Evolutionary conservation across 2,329 filamentous ascomycete genomes (phyloP), one percentile per base, ranked within the genome.

Genomic region (Fusarium equiseti): DNA sequence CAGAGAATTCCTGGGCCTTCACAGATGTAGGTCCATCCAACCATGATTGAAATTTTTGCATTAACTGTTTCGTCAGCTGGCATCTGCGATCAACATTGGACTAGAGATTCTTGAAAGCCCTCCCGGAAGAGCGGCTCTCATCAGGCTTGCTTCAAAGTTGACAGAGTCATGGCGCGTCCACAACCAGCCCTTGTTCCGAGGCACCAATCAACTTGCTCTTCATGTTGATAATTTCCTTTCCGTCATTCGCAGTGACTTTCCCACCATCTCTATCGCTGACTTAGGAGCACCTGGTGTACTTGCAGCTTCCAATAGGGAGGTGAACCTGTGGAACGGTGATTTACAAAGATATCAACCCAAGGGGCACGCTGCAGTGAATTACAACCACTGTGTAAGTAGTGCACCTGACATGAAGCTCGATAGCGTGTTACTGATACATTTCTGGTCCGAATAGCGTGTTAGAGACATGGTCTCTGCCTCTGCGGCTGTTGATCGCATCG

Each of bases 341-440:
- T 12, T 40, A n/a, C 38, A 2, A 11, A 40, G n/a, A 11, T 40
- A 40, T 40, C 18, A n/a, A n/a, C 38, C 38, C 0, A 40, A 40
- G 2, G 16, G 38, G 0, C 38, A 40, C 38, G 16, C 38, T 40
- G 3, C n/a, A 18, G 2, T 40, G 16, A n/a, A 1, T n/a, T 40
- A 40, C n/a, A 40, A 40, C 38, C 38, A 40, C n/a, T 40, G 38
- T n/a, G 38, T 20, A 40, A 40, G 38, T 40, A 40, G 16, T 3
- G 2, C 3, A 20, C 20, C 20, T 20, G 3, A 18, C 0, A 12
- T 12, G 29, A 31, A 1, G 12, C 29, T 31, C 29, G 0, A 31
- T 31, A 31, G 3, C 20, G 12, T 7, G 29, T 31, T 13, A 1
- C 29, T 31, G 1, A 31, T 31, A 31, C 6, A 31, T 31, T 1